Evolutionary conservation across 129 eudicot species (phyloP), one percentile per base, ranked within the genome.

Genomic region (Flaveria linearis): DNA sequence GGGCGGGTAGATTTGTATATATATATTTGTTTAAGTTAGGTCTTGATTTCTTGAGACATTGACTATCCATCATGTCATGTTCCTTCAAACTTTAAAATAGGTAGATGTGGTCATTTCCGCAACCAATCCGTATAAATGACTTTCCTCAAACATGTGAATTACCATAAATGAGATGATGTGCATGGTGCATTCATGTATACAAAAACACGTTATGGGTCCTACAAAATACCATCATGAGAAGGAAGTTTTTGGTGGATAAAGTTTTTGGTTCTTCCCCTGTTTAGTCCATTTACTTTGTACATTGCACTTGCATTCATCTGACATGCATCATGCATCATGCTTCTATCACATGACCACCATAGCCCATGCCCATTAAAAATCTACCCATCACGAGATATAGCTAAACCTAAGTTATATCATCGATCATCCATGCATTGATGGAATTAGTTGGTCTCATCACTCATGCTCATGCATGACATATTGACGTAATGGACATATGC

Each of bases 291-390:
- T 69, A 66, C 36, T 80, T 20, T 80, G 76, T 80, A 80, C 84
- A 80, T 67, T 80, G 84, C 43, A 80, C 74, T 67, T 80, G 83
- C 16, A 73, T 64, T 60, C 23, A 63, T 56, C 79, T 65, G 79
- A 80, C 83, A 80, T 65, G 43, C 23, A 66, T 80, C 78, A 62
- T 79, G 68, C 67, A 68, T 80, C 78, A 73, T 67, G 77, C 76
- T 49, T 52, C 57, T 51, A 22, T 26, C 68, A 76, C 77, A 60
- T 78, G 39, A 63, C 41, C 74, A 39, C 52, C 76, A 45, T 18
- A 46, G 84, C 84, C 84, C 84, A 74, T 74, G 51, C 71, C 53
- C 28, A 50, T 55, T 73, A 65, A 71, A 74, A 77, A 71, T 72
- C 57, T n/a, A 79, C 76, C 82, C 77, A 23, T 71, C 70, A 79